These are phyloP conservation scores for Gryganskiella cystojenkinii DNA, from an alignment of 192 early-diverging fungal species.

Conservation along the genomic window DNA sequence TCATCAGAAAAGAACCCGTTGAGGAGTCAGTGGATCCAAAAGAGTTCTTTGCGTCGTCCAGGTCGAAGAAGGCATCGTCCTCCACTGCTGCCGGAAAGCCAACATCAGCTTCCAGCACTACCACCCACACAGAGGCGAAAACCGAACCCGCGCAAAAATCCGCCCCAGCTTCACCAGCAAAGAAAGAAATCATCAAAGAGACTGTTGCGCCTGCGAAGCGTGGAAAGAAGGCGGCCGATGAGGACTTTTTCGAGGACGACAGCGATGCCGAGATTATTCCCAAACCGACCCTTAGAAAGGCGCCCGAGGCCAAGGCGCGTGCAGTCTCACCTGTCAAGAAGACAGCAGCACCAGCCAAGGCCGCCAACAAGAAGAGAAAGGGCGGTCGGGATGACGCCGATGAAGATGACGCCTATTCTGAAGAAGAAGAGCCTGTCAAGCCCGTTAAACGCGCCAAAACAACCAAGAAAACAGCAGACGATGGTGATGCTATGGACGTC, in stretches of 20 bases:
- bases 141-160: background rate
- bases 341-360: background rate
- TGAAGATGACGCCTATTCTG: slow-evolving; percentile 19
- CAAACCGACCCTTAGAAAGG: slow-evolving; percentile 13
- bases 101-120: background rate
- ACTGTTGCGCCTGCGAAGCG: slow-evolving; percentile 7
- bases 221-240: slow-evolving; percentile 15
- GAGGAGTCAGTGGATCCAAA: slow-evolving; percentile 41
- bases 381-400: slow-evolving; percentile 4
- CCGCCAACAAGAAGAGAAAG: slow-evolving; percentile 22
- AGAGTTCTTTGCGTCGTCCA: slow-evolving; percentile 35
- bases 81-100: background rate
- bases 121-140: background rate
- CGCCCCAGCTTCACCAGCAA: background rate
- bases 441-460: slow-evolving; percentile 26
- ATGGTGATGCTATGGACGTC: slow-evolving; percentile 43
- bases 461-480: slow-evolving; percentile 14
- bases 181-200: slow-evolving; percentile 1
- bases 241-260: slow-evolving; percentile 42
- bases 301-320: background rate
- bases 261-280: slow-evolving; percentile 30
- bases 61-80: slow-evolving; percentile 18
- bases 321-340: slow-evolving; percentile 12
- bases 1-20: slow-evolving; percentile 1
- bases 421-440: slow-evolving; percentile 15